Evolutionary conservation across 805 yeast genomes (phyloP).

Genomic region (Hanseniaspora singularis): DNA sequence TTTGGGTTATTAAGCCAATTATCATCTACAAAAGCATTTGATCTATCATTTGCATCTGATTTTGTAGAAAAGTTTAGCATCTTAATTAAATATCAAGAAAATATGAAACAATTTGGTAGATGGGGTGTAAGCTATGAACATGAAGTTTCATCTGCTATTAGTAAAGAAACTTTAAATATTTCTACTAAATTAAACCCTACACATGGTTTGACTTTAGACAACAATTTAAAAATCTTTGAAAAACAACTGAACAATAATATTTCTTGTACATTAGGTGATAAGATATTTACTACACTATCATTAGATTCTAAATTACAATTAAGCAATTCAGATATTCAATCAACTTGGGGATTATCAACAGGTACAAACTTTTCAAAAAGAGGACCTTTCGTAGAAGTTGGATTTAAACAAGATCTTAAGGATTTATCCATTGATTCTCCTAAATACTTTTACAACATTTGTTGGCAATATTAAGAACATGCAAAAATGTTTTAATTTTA

Average conservation of each 20-base stretch:
- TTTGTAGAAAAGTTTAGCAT: neutral
- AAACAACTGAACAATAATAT: neutral
- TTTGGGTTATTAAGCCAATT: neutral
- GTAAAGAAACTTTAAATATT: neutral
- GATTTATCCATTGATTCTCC: neutral
- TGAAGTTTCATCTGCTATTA: neutral
- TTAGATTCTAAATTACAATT: neutral
- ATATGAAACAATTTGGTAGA: neutral
- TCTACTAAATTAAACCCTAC: neutral
- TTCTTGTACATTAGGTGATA: neutral
- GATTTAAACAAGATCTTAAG: neutral
- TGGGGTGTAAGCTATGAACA: neutral
- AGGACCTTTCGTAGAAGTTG: constrained; percentile 5
- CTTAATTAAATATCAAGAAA: neutral
- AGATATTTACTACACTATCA: neutral
- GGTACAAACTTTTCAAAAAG: constrained; percentile 2
- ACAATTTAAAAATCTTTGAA: neutral
- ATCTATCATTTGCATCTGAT: neutral
- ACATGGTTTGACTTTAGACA: neutral
- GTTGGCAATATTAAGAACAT: neutral
- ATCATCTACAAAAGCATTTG: neutral
- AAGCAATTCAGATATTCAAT: neutral
- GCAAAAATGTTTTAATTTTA: neutral
- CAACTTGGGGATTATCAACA: neutral
- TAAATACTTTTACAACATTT: neutral